Conservation (phyloP, 108 stramenopile species). For the Skeletonema tropicum region DNA sequence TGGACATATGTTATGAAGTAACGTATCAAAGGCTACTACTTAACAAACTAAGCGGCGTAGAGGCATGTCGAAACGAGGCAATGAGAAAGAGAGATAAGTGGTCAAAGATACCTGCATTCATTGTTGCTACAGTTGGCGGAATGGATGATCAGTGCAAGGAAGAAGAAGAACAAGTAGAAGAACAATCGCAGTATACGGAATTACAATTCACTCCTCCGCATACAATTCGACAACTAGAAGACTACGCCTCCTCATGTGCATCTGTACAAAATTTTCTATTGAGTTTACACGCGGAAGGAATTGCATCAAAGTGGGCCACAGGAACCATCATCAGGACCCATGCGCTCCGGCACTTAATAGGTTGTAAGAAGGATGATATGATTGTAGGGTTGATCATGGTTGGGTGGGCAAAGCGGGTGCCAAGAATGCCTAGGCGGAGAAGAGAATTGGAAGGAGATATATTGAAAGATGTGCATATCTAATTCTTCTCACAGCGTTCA, state of each 20-base stretch:
- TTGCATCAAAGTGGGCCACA: constrained; percentile 78
- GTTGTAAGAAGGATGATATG: constrained; percentile 54
- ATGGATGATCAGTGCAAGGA: constrained; percentile 47
- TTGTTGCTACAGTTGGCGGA: constrained; percentile 61
- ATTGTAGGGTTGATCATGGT: constrained; percentile 79
- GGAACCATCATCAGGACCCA: constrained; percentile 67
- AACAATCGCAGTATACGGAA: constrained; percentile 29
- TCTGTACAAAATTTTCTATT: constrained; percentile 74
- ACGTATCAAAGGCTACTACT: constrained; percentile 33
- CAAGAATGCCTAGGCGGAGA: constrained; percentile 26
- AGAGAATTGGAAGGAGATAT: constrained; percentile 39
- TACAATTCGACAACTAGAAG: constrained; percentile 69
- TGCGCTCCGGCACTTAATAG: constrained; percentile 71
- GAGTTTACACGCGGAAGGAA: constrained; percentile 66
- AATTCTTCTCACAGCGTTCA: background rate
- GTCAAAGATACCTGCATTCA: constrained; percentile 68
- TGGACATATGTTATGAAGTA: constrained; percentile 71
- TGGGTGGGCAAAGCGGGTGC: constrained; percentile 51
- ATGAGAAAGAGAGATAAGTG: constrained; percentile 69
- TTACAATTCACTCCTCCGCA: constrained; percentile 60
- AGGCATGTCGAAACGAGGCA: constrained; percentile 49
- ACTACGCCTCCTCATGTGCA: constrained; percentile 78
- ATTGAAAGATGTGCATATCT: constrained; percentile 28
- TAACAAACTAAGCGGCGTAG: constrained; percentile 36
- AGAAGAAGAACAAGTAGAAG: background rate